Conservation (phyloP, 2,329 filamentous ascomycete species). For the Aspergillus sp. region DNA sequence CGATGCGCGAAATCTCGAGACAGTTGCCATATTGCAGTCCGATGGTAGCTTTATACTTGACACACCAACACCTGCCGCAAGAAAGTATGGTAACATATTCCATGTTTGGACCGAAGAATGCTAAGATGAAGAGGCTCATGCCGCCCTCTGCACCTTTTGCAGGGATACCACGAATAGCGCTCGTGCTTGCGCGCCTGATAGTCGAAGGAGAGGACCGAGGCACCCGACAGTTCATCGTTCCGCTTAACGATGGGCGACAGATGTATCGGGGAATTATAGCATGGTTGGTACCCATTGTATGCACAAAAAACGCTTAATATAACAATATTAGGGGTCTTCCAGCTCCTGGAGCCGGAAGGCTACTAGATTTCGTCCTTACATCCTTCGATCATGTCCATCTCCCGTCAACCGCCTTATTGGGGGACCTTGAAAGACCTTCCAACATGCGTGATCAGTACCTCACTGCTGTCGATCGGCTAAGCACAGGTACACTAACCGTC, state of each 20-base stretch:
- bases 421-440: slow-evolving; percentile 12
- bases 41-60: slow-evolving; percentile 39
- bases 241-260: slow-evolving; percentile 17
- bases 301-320: background rate
- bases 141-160: slow-evolving; percentile 19
- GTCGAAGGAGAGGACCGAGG: slow-evolving; percentile 22
- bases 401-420: slow-evolving; percentile 20
- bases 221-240: slow-evolving; percentile 22
- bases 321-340: slow-evolving; percentile 1
- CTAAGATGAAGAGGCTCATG: slow-evolving; percentile 16
- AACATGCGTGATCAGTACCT: slow-evolving; percentile 15
- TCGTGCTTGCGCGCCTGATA: slow-evolving; percentile 24
- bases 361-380: slow-evolving; percentile 24
- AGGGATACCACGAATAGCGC: slow-evolving; percentile 17
- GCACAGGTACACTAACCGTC: slow-evolving; percentile 20
- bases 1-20: slow-evolving; percentile 43
- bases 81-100: slow-evolving; percentile 34
- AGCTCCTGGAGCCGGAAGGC: background rate
- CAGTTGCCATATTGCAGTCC: slow-evolving; percentile 35
- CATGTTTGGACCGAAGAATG: background rate
- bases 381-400: slow-evolving; percentile 22
- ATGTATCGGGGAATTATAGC: slow-evolving; percentile 20
- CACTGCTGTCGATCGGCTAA: slow-evolving; percentile 16
- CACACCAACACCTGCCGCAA: slow-evolving; percentile 33
- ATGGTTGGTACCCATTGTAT: background rate